Base-by-base conservation (phyloP, 1,284 basidiomycete species). In the Ceratobasidium sp. region DNA sequence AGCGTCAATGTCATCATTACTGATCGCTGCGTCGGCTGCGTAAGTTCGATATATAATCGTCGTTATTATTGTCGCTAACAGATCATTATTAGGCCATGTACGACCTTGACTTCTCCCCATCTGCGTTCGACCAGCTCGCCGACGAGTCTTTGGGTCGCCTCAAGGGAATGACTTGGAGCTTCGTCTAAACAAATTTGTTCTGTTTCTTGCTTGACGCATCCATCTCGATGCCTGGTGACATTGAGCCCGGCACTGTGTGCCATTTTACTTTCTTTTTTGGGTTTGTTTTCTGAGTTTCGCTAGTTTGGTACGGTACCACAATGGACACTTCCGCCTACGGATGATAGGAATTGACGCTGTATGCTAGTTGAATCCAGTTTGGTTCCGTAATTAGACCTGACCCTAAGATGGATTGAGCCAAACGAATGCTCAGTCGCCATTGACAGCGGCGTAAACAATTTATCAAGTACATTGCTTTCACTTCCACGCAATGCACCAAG, bases 21-120 rank as follows among this genome's bases (percentile, higher is more conserved):
- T 0, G 92, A 94, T 80, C 85, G 91, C 44, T 94, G 92, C 79
- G 80, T 73, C 4, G 90, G 80, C 14, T 93, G 91, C 78, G 76
- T 75, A 0, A 1, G 81, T 17, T 84, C 81, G 71, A 19, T 56
- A 59, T 48, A 11, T 17, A 31, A 29, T n/a, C 17, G 22, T n/a
- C 29, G 47, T 11, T 62, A 19, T 17, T n/a, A 3, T 77, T 27
- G 0, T 44, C 11, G 8, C 53, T 45, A 24, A 45, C 51, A 41
- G n/a, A 41, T 17, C 15, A 33, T n/a, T 54, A 9, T 2, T 51
- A 48, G 47, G 63, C 44, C 33, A 31, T 90, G 91, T 81, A 84
- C 90, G 78, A 89, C 22, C 67, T 79, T 17, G 80, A 80, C 71
- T 79, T 80, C 62, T 74, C 75, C 6, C 88, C 87, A 1, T 2